Evolutionary conservation across 2,329 filamentous ascomycete species (phyloP).

Genomic region (Cryphonectria radicalis): DNA sequence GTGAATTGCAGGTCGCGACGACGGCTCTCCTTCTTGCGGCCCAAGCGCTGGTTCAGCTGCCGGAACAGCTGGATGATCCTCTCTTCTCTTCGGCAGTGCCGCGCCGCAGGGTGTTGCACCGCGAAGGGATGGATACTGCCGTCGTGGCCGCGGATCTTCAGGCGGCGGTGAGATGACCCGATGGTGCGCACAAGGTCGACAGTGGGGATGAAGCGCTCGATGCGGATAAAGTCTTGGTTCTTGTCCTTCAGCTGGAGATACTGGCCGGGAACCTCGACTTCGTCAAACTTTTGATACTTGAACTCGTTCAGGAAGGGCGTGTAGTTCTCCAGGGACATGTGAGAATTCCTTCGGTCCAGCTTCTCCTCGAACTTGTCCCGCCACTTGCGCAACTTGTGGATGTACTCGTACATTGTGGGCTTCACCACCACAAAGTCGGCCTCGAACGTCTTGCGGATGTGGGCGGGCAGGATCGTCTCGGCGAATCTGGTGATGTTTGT

Average conservation of each 20-base stretch:
- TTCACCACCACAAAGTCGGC: constrained; percentile 95
- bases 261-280: constrained; percentile 96
- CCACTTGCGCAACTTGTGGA: constrained; percentile 94
- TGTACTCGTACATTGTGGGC: constrained; percentile 98
- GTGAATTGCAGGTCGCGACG: constrained; percentile 95
- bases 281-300: constrained; percentile 96
- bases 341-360: constrained; percentile 79
- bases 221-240: constrained; percentile 97
- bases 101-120: constrained; percentile 91
- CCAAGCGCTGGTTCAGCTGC: constrained; percentile 90
- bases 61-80: constrained; percentile 95
- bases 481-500: constrained; percentile 96
- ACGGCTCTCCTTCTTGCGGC: constrained; percentile 92
- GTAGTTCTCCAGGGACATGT: constrained; percentile 78
- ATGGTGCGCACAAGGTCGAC: constrained; percentile 92
- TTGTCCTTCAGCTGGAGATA: constrained; percentile 98
- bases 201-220: constrained; percentile 93
- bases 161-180: constrained; percentile 85
- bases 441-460: constrained; percentile 96
- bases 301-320: constrained; percentile 95
- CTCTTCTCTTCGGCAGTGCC: constrained; percentile 92
- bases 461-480: constrained; percentile 90
- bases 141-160: constrained; percentile 97
- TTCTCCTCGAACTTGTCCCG: constrained; percentile 98
- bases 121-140: constrained; percentile 96